Percentiles rank a stretch among this genome's conserved stretches.
These are phyloP conservation scores for Pleurotus platypus DNA, from an alignment of 768 basidiomycete species.

Conservation along the genomic window DNA sequence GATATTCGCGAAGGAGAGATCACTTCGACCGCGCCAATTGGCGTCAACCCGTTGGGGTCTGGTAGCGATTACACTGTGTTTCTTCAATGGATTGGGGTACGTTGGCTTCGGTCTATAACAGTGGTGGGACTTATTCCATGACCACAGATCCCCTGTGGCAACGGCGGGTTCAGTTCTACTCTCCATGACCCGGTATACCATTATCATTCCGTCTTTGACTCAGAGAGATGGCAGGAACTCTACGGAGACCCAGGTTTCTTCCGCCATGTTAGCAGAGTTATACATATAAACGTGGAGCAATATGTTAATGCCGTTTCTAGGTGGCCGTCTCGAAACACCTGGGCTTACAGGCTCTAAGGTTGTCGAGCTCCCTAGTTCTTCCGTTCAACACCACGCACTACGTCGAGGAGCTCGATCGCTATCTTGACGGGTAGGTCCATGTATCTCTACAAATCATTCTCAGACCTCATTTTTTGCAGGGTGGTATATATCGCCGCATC, in stretches of 20 bases:
- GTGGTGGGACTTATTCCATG: neutral
- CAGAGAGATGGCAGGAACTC: constrained; percentile 52
- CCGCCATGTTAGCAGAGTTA: constrained; percentile 41
- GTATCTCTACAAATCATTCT: neutral
- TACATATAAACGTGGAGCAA: neutral
- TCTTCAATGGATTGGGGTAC: constrained; percentile 17
- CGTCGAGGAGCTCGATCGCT: constrained; percentile 46
- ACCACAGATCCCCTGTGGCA: constrained; percentile 37
- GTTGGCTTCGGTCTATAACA: constrained; percentile 2
- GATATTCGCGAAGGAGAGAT: constrained; percentile 12
- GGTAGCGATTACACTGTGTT: constrained; percentile 64
- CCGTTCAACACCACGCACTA: constrained; percentile 73
- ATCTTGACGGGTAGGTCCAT: constrained; percentile 43
- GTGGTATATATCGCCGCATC: constrained; percentile 44
- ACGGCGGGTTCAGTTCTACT: constrained; percentile 37
- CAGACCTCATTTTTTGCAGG: constrained; percentile 22
- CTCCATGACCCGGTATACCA: constrained; percentile 50
- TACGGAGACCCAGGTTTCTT: constrained; percentile 65
- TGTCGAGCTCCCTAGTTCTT: constrained; percentile 51
- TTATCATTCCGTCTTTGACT: constrained; percentile 61
- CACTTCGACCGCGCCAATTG: constrained; percentile 15
- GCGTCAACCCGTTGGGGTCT: constrained; percentile 52
- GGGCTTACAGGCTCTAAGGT: constrained; percentile 46
- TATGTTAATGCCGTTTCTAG: constrained; percentile 11
- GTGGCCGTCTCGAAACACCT: constrained; percentile 14